These are phyloP conservation scores for Fusarium foetens DNA, from an alignment of 2,329 filamentous ascomycete species.

Conservation along the genomic window DNA sequence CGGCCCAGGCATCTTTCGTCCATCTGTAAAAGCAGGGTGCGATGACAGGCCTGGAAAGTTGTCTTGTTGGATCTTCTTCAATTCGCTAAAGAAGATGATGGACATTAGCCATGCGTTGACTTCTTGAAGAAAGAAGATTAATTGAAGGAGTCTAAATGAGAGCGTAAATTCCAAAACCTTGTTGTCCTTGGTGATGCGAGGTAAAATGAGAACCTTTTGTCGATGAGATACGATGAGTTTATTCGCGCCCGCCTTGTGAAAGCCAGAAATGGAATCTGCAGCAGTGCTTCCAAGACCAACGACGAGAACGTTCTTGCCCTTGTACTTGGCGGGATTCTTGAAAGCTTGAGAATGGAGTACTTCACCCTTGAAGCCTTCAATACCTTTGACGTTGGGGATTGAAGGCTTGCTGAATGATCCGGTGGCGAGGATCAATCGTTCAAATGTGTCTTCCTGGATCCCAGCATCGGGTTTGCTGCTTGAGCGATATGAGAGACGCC, in stretches of 20 bases:
- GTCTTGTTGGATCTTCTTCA: not conserved
- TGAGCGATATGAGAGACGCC: not conserved
- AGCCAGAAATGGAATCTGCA: not conserved
- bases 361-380: slow-evolving; percentile 3
- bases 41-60: not conserved
- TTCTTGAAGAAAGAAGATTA: not conserved
- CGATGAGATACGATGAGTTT: not conserved
- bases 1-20: not conserved
- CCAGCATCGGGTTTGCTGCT: not conserved
- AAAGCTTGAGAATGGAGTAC: slow-evolving; percentile 13
- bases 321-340: slow-evolving; percentile 1
- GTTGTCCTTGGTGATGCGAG: not conserved
- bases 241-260: not conserved
- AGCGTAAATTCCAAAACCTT: not conserved
- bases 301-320: not conserved
- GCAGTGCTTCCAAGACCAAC: not conserved
- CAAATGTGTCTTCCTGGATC: not conserved
- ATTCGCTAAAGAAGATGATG: not conserved
- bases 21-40: not conserved
- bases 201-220: not conserved
- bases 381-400: not conserved
- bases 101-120: not conserved
- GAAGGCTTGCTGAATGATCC: slow-evolving; percentile 6
- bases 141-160: not conserved
- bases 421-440: slow-evolving; percentile 11